Evolutionary conservation across 2,329 filamentous ascomycete genomes (phyloP).

Genomic region (Pseudogymnoascus sp.): DNA sequence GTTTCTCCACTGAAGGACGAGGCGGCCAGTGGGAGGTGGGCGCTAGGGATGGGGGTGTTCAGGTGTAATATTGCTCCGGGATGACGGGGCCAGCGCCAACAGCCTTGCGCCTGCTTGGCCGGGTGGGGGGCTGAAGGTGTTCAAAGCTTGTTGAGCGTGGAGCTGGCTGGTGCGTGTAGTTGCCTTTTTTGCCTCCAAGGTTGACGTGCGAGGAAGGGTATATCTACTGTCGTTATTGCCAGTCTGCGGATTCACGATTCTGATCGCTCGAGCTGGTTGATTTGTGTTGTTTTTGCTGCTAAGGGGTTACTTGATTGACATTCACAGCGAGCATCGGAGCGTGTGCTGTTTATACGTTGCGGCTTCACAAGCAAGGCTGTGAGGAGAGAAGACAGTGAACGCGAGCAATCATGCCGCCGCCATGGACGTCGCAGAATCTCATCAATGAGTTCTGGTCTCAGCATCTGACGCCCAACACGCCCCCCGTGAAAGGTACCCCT

Average conservation of each 20-base stretch:
- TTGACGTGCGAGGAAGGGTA: not conserved
- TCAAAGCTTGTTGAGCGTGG: not conserved
- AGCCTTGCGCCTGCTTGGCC: not conserved
- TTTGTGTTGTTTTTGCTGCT: not conserved
- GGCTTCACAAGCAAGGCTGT: too few relatives aligned
- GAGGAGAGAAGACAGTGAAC: not conserved
- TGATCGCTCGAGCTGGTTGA: not conserved
- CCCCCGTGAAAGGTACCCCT: not conserved
- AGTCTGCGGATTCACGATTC: not conserved
- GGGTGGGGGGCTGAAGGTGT: not conserved
- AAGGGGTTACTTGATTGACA: not conserved
- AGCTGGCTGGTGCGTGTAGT: not conserved
- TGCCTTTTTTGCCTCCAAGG: not conserved
- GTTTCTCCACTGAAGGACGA: not conserved
- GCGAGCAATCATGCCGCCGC: not conserved
- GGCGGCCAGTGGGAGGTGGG: not conserved
- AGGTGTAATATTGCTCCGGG: not conserved
- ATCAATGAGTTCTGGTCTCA: not conserved
- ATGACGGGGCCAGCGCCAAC: not conserved
- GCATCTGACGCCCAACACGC: not conserved
- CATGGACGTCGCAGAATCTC: constrained; percentile 1
- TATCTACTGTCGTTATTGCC: not conserved
- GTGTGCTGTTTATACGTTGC: not conserved
- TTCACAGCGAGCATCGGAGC: not conserved
- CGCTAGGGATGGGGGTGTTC: not conserved